Percentiles rank a stretch among this genome's conserved stretches.
phyloP scores from a whole-genome alignment of 2,329 filamentous ascomycete genomes.

The Arachnopeziza araneosa region DNA sequence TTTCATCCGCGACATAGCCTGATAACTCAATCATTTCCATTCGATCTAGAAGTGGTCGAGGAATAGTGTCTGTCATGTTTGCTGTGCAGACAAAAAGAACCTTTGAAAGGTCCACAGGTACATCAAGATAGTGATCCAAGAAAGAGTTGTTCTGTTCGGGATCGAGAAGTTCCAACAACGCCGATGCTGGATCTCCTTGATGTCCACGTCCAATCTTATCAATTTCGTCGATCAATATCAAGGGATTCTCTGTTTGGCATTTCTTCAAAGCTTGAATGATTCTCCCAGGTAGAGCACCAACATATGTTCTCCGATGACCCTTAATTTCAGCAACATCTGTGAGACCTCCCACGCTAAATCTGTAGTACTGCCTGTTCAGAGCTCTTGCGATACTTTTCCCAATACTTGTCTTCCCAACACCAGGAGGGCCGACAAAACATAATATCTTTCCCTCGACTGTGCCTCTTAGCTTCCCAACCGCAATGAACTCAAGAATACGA shows the following conservation, averaged over 20 bases:
- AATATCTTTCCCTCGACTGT: constrained; percentile 98
- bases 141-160: constrained; percentile 97
- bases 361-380: constrained; percentile 92
- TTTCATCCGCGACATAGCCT: constrained; percentile 95
- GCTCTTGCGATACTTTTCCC: constrained; percentile 96
- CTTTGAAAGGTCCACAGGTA: constrained; percentile 94
- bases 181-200: constrained; percentile 93
- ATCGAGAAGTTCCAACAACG: constrained; percentile 86
- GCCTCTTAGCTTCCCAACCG: constrained; percentile 91
- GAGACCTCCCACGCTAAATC: constrained; percentile 94
- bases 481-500: constrained; percentile 95
- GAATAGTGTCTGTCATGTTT: constrained; percentile 98
- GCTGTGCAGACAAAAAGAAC: constrained; percentile 98
- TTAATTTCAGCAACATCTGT: constrained; percentile 99
- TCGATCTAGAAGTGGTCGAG: constrained; percentile 83
- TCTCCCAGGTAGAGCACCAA: constrained; percentile 88
- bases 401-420: constrained; percentile 98
- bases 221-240: constrained; percentile 94
- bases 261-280: constrained; percentile 99
- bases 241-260: constrained; percentile 95
- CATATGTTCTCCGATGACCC: constrained; percentile 92
- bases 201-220: constrained; percentile 97
- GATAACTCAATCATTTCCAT: constrained; percentile 98
- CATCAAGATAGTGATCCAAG: constrained; percentile 97
- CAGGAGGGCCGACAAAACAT: constrained; percentile 93